A percentile compares a stretch with the other conserved stretches of the same genome.
Evolutionary conservation across 202 grass and related monocot genomes (phyloP).

Genomic region (Sporobolus alterniflorus): DNA sequence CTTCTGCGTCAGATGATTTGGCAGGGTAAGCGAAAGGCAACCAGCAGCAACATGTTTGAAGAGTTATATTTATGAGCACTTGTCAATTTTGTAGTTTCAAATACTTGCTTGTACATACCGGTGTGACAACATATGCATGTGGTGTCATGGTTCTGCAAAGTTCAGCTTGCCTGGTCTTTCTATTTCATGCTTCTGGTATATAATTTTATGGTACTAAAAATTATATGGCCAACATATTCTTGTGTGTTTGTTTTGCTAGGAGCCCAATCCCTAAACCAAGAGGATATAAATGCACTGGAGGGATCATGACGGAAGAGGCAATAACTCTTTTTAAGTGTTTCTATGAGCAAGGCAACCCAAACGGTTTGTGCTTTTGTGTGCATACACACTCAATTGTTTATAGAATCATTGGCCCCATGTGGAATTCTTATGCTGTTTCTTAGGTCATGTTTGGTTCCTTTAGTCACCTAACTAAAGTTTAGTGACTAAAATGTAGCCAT

Average conservation of each 20-base stretch:
- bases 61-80: not conserved
- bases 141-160: conserved; percentile 2
- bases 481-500: too few species aligned
- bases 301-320: conserved; percentile 81
- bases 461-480: too few species aligned
- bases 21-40: conserved; percentile 47
- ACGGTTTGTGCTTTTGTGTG: conserved; percentile 53
- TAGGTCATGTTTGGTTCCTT: too few species aligned
- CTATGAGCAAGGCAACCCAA: conserved; percentile 97
- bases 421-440: conserved; percentile 15
- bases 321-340: conserved; percentile 77
- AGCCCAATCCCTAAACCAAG: conserved; percentile 39
- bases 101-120: not conserved
- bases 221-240: not conserved
- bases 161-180: not conserved
- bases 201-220: conserved; percentile 7
- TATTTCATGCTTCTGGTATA: conserved; percentile 18
- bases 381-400: not conserved
- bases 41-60: not conserved
- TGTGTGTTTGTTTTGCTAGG: conserved; percentile 40
- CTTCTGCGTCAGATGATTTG: conserved; percentile 41
- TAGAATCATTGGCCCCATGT: conserved; percentile 6
- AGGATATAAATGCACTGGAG: conserved; percentile 82
- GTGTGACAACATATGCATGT: conserved; percentile 1
- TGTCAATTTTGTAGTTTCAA: not conserved